Base-by-base conservation (phyloP, 2,329 filamentous ascomycete species). In the Sporothrix brasiliensis region DNA sequence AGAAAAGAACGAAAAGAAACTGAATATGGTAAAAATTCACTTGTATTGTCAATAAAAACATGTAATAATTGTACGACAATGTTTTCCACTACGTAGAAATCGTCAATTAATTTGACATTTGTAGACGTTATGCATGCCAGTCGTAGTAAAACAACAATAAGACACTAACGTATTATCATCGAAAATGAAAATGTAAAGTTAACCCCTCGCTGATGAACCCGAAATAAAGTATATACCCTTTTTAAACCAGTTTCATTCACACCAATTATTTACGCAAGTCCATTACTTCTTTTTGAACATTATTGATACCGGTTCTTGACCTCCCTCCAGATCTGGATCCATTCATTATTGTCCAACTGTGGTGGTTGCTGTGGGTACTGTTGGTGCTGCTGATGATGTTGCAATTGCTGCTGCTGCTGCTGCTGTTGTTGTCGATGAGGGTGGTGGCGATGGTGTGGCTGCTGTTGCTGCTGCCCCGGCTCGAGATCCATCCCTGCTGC, bases 241-340 rank as follows among this genome's bases (percentile, higher is more conserved):
- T 6, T n/a, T 39, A 39, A 5, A 3, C 34, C 34, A 34, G 6
- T 7, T 34, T 34, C 14, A 39, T 41, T 41, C 16, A 34, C 13
- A 30, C 34, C 34, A 34, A 9, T 16, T 47, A 14, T 16, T 4
- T 49, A 49, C 14, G 16, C 4, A 16, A 14, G 14, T 24, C 65
- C 54, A n/a, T 41, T 50, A 16, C 34, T 11, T 27, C 65, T 54
- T 67, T 53, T 53, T 14, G 10, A 21, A 21, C 7, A 27, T 47
- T 47, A 21, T 6, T 63, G 66, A 10, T 61, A 68, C 19, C 66
- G 65, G 27, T 70, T 69, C 49, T 60, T 72, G 16, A 72, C 11
- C 19, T 73, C 69, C 21, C 71, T 39, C 69, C 69, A 73, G 2
- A 71, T 68, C 21, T 72, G 71, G 10, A 70, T 52, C 72, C 72